phyloP scores from a whole-genome alignment of 2,329 filamentous ascomycete genomes.

The Venturia carpophila region DNA sequence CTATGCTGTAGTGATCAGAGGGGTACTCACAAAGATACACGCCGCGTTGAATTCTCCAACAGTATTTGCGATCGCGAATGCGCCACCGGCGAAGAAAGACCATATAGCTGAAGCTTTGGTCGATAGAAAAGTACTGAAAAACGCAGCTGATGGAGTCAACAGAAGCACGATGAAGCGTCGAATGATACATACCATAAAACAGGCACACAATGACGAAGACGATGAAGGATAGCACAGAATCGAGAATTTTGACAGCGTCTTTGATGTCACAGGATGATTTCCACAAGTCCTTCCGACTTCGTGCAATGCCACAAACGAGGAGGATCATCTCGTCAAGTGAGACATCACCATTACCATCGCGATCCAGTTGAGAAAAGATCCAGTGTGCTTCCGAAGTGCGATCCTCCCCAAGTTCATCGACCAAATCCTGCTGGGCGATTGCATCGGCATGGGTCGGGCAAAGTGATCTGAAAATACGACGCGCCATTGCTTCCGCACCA shows the following conservation, averaged over 20 bases:
- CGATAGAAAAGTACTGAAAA: conserved; percentile 27
- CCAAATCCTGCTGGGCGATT: too few species aligned
- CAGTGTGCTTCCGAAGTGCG: too few species aligned
- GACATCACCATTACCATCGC: too few species aligned
- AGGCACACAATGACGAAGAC: conserved; percentile 26
- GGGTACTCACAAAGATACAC: conserved; percentile 21
- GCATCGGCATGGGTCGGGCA: too few species aligned
- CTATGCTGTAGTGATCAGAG: not conserved
- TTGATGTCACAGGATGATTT: conserved; percentile 25
- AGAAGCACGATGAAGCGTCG: not conserved
- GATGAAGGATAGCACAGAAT: conserved; percentile 26
- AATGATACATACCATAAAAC: conserved; percentile 25
- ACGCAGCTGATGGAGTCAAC: conserved; percentile 21
- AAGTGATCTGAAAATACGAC: too few species aligned
- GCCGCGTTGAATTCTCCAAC: conserved; percentile 24
- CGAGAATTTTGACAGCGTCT: conserved; percentile 30
- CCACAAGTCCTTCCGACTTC: not conserved
- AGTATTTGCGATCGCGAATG: too few species aligned
- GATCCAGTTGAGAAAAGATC: too few species aligned
- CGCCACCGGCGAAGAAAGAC: conserved; percentile 19
- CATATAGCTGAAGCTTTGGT: conserved; percentile 3
- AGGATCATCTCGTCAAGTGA: too few species aligned
- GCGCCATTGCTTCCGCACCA: too few species aligned
- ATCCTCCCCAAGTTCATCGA: too few species aligned
- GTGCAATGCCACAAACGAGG: too few species aligned